phyloP scores from a whole-genome alignment of 345 rosid species.

The Eutrema japonicum region DNA sequence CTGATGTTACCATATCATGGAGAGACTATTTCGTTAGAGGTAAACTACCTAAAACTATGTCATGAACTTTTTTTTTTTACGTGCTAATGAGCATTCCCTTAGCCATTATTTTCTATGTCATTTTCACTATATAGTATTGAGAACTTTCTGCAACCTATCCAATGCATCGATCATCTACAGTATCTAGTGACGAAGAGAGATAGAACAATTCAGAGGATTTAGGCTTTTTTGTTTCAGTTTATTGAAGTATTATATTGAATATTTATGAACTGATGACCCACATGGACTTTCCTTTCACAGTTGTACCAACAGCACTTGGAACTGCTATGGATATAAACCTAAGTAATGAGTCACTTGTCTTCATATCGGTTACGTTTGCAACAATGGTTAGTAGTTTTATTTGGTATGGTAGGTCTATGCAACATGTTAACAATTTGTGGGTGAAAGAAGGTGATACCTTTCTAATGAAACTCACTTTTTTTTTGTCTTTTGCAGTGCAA shows the following conservation, averaged over 20 bases:
- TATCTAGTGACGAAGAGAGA: conserved; percentile 16
- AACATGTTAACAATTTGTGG: conserved; percentile 22
- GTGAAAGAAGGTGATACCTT: conserved; percentile 11
- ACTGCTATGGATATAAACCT: conserved; percentile 96
- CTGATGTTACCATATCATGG: conserved; percentile 71
- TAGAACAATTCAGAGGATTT: conserved; percentile 14
- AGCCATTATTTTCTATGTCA: conserved; percentile 16
- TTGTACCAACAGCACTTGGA: conserved; percentile 97
- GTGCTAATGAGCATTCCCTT: conserved; percentile 8
- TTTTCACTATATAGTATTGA: conserved; percentile 7
- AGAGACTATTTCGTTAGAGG: conserved; percentile 89
- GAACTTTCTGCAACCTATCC: conserved; percentile 12
- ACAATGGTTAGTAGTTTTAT: conserved; percentile 78
- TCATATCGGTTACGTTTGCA: conserved; percentile 97
- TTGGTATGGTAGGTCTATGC: conserved; percentile 30
- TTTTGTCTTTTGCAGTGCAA: conserved; percentile 71
- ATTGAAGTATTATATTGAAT: conserved; percentile 48
- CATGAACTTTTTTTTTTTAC: neutral
- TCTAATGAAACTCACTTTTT: conserved; percentile 31
- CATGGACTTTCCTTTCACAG: conserved; percentile 93
- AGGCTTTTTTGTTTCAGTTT: conserved; percentile 21
- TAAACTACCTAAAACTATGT: conserved; percentile 32
- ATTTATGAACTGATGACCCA: conserved; percentile 78
- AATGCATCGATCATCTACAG: conserved; percentile 6
- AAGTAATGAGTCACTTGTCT: conserved; percentile 97